These are phyloP conservation scores for Fusarium nygamai DNA, from an alignment of 2,329 filamentous ascomycete species.

Conservation along the genomic window DNA sequence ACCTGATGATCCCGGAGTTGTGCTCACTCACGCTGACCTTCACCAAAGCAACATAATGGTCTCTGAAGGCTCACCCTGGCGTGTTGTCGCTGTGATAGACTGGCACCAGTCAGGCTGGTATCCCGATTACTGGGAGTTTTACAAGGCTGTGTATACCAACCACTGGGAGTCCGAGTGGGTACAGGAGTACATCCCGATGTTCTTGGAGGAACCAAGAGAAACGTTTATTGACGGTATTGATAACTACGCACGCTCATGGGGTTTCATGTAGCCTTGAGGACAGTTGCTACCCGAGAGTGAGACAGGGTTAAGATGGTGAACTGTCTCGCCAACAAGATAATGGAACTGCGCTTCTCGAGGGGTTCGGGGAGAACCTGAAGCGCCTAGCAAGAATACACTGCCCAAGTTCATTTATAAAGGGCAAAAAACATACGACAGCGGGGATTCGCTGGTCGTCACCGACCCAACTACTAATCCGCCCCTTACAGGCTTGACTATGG, in stretches of 20 bases:
- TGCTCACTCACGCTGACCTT: not conserved
- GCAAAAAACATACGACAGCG: not conserved
- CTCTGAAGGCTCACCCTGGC: not conserved
- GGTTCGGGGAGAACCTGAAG: fast-evolving
- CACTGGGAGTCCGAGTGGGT: not conserved
- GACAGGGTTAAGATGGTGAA: fast-evolving
- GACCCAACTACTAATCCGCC: not conserved
- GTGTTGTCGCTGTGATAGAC: not conserved
- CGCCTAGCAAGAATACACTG: not conserved
- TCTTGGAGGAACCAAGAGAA: not conserved
- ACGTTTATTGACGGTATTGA: not conserved
- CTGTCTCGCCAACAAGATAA: fast-evolving
- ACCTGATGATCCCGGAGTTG: not conserved
- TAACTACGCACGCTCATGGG: not conserved
- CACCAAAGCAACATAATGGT: constrained; percentile 24
- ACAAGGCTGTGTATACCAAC: constrained; percentile 3
- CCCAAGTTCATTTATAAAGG: fast-evolving
- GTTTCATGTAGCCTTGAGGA: not conserved
- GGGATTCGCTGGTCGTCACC: not conserved
- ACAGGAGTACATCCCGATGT: not conserved
- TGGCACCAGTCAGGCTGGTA: constrained; percentile 31
- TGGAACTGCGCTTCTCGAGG: fast-evolving
- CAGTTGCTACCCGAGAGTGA: fast-evolving
- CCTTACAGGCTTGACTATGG: not conserved
- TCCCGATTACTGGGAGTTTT: constrained; percentile 35